phyloP scores from a whole-genome alignment of 2,329 filamentous ascomycete genomes.

The Neurospora sp. region DNA sequence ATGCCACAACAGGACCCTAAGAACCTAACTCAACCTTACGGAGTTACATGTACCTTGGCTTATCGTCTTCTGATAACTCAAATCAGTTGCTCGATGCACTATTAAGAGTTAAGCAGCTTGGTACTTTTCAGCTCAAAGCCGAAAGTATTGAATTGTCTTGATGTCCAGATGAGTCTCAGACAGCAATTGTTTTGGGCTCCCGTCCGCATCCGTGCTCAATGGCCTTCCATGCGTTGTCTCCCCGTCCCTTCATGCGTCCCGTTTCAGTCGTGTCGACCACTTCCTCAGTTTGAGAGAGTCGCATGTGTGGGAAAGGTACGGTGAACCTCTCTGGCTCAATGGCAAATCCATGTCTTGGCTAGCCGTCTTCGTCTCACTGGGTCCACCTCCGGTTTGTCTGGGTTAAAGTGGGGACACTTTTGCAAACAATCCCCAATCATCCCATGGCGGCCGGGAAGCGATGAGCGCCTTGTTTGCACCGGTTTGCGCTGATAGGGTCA shows the following conservation, averaged over 20 bases:
- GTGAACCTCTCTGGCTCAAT: background rate
- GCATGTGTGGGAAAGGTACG: background rate
- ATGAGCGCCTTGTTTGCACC: background rate
- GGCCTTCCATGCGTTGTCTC: background rate
- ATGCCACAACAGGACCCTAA: background rate
- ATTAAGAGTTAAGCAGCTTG: background rate
- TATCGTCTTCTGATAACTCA: background rate
- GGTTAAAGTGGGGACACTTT: background rate
- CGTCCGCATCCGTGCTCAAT: background rate
- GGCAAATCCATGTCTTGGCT: background rate
- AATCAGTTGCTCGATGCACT: background rate
- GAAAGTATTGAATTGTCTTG: background rate
- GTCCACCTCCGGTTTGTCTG: background rate
- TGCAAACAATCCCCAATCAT: background rate
- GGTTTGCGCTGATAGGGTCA: background rate
- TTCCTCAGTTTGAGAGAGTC: background rate
- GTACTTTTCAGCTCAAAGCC: background rate
- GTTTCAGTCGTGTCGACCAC: background rate
- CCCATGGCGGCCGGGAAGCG: background rate
- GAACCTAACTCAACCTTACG: background rate
- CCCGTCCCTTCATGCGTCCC: background rate
- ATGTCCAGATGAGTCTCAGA: background rate
- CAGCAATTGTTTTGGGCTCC: background rate
- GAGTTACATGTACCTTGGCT: background rate
- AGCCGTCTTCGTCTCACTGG: background rate